These are phyloP conservation scores for Meira miltonrushii DNA, from an alignment of 1,284 basidiomycete genomes.

Conservation along the genomic window DNA sequence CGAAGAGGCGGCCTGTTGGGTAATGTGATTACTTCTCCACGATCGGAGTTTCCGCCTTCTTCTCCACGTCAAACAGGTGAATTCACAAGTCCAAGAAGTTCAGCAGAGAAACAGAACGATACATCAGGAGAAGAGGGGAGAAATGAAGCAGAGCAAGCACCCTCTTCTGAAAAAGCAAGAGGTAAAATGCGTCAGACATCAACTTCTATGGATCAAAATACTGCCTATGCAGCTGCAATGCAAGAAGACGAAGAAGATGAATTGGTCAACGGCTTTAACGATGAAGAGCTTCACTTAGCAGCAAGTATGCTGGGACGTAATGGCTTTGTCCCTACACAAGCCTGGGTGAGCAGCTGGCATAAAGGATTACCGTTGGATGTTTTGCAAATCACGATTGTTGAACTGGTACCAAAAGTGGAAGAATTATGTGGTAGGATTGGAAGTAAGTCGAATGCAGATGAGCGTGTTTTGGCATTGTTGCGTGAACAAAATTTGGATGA, in stretches of 20 bases:
- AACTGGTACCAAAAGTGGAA: constrained; percentile 35
- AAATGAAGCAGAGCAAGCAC: background rate
- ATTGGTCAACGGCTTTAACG: constrained; percentile 16
- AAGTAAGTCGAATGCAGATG: constrained; percentile 28
- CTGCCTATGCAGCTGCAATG: background rate
- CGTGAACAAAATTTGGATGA: constrained; percentile 28
- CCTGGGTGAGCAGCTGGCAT: constrained; percentile 42
- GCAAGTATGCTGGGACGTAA: constrained; percentile 33
- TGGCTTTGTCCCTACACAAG: constrained; percentile 40
- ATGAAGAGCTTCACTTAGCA: constrained; percentile 19
- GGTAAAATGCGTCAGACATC: constrained; percentile 32
- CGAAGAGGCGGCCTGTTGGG: constrained; percentile 8
- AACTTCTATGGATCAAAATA: constrained; percentile 13
- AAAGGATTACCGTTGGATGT: constrained; percentile 29
- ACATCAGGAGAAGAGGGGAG: constrained; percentile 14
- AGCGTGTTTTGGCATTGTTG: constrained; percentile 36
- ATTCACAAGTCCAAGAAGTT: background rate
- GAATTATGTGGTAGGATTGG: constrained; percentile 27
- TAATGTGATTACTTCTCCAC: background rate
- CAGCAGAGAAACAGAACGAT: background rate
- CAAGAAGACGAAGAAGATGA: constrained; percentile 15
- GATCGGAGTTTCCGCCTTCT: background rate
- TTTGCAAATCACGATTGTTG: constrained; percentile 21
- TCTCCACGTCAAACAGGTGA: background rate
- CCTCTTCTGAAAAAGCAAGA: constrained; percentile 11